A percentile compares a stretch with the other conserved stretches of the same genome.
Evolutionary conservation across 176 grass and related monocot genomes (phyloP).

Genomic region (Secale cereale): DNA sequence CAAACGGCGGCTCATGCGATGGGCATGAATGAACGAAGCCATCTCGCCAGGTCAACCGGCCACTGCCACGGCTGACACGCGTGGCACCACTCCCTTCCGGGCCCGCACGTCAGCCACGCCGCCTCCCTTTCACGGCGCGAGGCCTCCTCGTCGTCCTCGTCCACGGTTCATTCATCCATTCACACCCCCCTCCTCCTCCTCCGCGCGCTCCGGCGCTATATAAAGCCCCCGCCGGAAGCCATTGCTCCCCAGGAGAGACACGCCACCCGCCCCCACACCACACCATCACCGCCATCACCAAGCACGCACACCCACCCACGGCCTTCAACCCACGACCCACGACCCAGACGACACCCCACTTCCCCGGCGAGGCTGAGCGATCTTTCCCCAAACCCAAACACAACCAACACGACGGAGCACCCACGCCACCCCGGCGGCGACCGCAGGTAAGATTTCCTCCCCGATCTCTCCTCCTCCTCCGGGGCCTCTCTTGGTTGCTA

Average conservation of each 20-base stretch:
- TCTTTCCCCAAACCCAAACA: conserved; percentile 25
- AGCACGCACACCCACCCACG: conserved; percentile 3
- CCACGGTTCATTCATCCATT: neutral
- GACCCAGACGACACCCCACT: conserved; percentile 14
- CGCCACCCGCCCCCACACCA: conserved; percentile 11
- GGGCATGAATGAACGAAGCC: neutral
- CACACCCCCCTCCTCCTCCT: neutral
- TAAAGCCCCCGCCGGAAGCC: conserved; percentile 14
- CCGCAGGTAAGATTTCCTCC: conserved; percentile 54
- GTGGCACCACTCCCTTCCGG: neutral
- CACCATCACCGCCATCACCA: neutral
- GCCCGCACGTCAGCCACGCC: neutral
- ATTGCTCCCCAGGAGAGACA: conserved; percentile 43
- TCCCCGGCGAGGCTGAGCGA: conserved; percentile 75
- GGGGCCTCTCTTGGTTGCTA: conserved; percentile 17
- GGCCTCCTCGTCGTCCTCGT: neutral
- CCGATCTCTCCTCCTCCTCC: conserved; percentile 21
- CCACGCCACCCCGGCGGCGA: neutral
- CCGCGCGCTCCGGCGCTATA: conserved; percentile 18
- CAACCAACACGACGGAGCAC: neutral
- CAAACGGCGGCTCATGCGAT: neutral
- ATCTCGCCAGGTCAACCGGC: neutral
- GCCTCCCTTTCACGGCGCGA: neutral
- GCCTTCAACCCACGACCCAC: conserved; percentile 11
- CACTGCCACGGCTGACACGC: neutral